Evolutionary conservation across 1,284 basidiomycete species (phyloP).

Genomic region (Cutaneotrichosporon daszewskae): DNA sequence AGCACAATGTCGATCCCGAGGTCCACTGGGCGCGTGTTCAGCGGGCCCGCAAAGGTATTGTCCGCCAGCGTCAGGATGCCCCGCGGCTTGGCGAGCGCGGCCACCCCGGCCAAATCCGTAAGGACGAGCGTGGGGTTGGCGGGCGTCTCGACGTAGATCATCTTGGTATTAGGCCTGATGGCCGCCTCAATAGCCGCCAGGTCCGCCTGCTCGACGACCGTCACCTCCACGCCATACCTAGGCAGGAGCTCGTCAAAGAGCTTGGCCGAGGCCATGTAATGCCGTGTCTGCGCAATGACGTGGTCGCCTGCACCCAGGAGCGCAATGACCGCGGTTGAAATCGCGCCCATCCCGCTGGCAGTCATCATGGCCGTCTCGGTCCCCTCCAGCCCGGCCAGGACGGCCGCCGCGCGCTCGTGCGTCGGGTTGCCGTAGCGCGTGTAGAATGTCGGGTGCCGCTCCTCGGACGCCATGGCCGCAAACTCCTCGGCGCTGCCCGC

Average conservation of each 20-base stretch:
- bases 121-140: slow-evolving; percentile 14
- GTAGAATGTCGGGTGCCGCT: slow-evolving; percentile 10
- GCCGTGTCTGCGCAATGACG: slow-evolving; percentile 8
- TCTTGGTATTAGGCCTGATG: slow-evolving; percentile 3
- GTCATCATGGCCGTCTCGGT: slow-evolving; percentile 13
- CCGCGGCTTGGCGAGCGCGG: slow-evolving; percentile 1
- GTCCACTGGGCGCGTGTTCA: slow-evolving; percentile 9
- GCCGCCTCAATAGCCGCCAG: slow-evolving; percentile 7
- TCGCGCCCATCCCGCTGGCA: slow-evolving; percentile 11
- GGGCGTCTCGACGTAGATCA: slow-evolving; percentile 16
- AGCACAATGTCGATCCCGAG: slow-evolving; percentile 12
- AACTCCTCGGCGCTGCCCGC: slow-evolving; percentile 6
- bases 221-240: slow-evolving; percentile 5
- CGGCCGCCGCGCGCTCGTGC: slow-evolving; percentile 9
- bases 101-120: slow-evolving; percentile 7
- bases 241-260: slow-evolving; percentile 13
- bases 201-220: slow-evolving; percentile 9
- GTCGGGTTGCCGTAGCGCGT: slow-evolving; percentile 16
- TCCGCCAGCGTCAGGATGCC: slow-evolving; percentile 9
- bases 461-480: slow-evolving; percentile 6
- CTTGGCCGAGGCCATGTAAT: slow-evolving; percentile 15
- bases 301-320: slow-evolving; percentile 10
- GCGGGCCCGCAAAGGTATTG: slow-evolving; percentile 10
- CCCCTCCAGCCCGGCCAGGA: slow-evolving; percentile 12
- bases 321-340: slow-evolving; percentile 8